These are phyloP conservation scores for Pseudogymnoascus sp. DNA, from an alignment of 2,329 filamentous ascomycete species.

Conservation along the genomic window DNA sequence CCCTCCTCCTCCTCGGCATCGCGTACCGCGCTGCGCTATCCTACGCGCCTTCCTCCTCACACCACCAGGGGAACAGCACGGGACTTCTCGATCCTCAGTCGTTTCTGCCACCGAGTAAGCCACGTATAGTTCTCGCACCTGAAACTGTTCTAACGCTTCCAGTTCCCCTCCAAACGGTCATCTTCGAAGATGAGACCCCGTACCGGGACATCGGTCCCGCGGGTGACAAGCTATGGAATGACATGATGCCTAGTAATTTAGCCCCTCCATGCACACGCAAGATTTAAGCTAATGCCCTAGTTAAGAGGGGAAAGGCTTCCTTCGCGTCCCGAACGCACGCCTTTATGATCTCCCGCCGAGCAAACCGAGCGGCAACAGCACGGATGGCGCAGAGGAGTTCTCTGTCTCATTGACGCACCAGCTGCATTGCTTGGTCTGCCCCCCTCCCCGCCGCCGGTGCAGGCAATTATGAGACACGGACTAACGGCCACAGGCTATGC, in stretches of 20 bases:
- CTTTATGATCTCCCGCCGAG: constrained; percentile 23
- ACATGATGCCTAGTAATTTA: constrained; percentile 22
- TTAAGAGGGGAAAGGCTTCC: constrained; percentile 21
- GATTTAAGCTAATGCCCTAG: constrained; percentile 12
- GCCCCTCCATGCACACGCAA: background rate
- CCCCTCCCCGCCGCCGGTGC: background rate
- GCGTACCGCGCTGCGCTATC: background rate
- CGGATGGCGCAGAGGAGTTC: constrained; percentile 21
- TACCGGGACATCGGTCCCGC: constrained; percentile 19
- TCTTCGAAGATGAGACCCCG: constrained; percentile 21
- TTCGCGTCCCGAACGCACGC: constrained; percentile 22
- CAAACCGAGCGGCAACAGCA: constrained; percentile 18
- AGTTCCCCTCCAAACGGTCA: constrained; percentile 15
- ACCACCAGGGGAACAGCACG: background rate
- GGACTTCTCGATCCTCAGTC: background rate
- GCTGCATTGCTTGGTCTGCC: constrained; percentile 22
- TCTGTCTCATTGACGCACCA: constrained; percentile 24
- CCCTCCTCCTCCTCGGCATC: constrained; percentile 1
- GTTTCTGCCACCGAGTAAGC: background rate
- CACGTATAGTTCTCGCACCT: too few relatives aligned
- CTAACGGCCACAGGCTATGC: constrained; percentile 15
- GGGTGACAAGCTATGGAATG: constrained; percentile 22
- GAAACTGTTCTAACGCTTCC: background rate
- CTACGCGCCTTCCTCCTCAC: background rate
- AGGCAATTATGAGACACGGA: background rate